A percentile compares a stretch with the other conserved stretches of the same genome.
Evolutionary conservation across 148 eudicot genomes (phyloP).

Genomic region (Silene uniflora): DNA sequence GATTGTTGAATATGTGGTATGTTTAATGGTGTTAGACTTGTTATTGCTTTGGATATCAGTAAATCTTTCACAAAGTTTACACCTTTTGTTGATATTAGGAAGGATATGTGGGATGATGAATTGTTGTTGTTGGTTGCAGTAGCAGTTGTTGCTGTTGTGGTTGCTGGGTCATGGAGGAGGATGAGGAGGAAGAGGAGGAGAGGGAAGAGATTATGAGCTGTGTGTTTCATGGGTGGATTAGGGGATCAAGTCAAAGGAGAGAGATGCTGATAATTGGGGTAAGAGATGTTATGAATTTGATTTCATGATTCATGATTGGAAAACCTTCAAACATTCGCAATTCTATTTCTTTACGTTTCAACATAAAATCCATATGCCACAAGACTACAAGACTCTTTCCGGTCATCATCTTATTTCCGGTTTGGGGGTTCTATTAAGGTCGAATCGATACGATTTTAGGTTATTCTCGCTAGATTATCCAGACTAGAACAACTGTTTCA

Average conservation of each 20-base stretch:
- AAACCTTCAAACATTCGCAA: no score
- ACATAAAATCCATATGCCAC: no score
- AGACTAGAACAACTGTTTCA: no score
- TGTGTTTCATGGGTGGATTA: conserved; percentile 10
- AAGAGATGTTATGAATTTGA: no score
- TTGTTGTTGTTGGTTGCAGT: conserved; percentile 13
- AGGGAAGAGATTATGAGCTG: background rate
- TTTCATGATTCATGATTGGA: no score
- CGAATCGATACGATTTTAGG: no score
- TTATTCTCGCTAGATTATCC: no score
- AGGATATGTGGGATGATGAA: conserved; percentile 43
- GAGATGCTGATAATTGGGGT: background rate
- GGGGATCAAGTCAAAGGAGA: background rate
- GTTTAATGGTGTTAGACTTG: conserved; percentile 56
- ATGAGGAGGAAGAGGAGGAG: conserved; percentile 12
- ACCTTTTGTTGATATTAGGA: conserved; percentile 59
- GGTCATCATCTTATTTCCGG: no score
- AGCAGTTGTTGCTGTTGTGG: conserved; percentile 22
- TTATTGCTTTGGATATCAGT: conserved; percentile 52
- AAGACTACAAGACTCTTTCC: no score
- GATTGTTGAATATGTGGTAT: conserved; percentile 49
- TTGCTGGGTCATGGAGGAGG: conserved; percentile 15
- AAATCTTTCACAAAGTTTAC: conserved; percentile 62
- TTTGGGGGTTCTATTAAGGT: no score
- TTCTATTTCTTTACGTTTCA: no score